phyloP scores from a whole-genome alignment of 2,329 filamentous ascomycete genomes.

The Exutisphaerella laricina region DNA sequence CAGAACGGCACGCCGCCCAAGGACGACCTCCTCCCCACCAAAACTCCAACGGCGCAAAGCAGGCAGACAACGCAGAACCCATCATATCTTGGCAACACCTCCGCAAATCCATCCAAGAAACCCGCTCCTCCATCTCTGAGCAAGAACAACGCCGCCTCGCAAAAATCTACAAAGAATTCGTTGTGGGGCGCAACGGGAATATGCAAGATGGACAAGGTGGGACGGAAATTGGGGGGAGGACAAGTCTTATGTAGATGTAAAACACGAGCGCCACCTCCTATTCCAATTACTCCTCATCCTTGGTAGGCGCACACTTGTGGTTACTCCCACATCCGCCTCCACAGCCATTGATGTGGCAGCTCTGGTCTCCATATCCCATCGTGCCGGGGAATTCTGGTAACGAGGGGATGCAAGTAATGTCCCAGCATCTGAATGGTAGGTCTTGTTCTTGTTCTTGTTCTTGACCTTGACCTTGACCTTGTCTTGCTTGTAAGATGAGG shows the following conservation, averaged over 20 bases:
- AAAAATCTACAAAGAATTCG: constrained; percentile 87
- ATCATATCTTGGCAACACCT: constrained; percentile 81
- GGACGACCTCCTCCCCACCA: constrained; percentile 11
- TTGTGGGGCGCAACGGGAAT: constrained; percentile 86
- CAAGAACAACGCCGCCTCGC: constrained; percentile 69
- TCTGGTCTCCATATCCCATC: too few species aligned
- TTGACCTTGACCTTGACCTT: too few species aligned
- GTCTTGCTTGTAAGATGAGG: too few species aligned
- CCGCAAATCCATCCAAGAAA: constrained; percentile 67
- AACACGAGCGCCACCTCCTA: not conserved
- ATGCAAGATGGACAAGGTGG: constrained; percentile 90
- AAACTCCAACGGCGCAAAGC: constrained; percentile 7
- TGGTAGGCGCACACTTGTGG: not conserved
- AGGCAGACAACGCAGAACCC: constrained; percentile 52
- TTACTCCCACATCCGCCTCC: not conserved
- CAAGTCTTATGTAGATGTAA: constrained; percentile 72
- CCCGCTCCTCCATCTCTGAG: constrained; percentile 73
- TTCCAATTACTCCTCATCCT: not conserved
- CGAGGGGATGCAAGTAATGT: not conserved
- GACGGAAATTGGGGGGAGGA: constrained; percentile 86
- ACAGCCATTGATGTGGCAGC: not conserved
- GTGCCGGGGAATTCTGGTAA: too few species aligned
- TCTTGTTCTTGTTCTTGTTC: too few species aligned
- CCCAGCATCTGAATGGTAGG: too few species aligned
- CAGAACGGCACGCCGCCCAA: constrained; percentile 38